Base-by-base conservation (phyloP, 441 rosid genomes). In the Lepidium campestre region DNA sequence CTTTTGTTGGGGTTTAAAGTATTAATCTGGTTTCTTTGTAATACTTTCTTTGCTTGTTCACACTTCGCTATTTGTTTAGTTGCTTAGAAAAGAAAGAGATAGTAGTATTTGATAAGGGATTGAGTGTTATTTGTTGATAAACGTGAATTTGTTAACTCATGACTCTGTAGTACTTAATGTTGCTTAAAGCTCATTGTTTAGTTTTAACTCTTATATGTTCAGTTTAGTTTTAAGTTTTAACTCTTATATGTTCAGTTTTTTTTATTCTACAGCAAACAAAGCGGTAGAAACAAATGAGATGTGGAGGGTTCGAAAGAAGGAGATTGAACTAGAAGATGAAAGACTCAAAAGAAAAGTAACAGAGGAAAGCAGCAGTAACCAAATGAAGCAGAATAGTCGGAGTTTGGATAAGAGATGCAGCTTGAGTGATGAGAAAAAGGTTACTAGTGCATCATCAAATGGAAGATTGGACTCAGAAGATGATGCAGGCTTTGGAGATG, bases 261-360 rank as follows among this genome's bases (percentile, higher is more conserved):
- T 42, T n/a, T 45, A 14, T 49, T 6, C 19, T 57, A 48, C 82
- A 93, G 98, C 96, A 44, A 93, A 90, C 79, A 84, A 79, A 81
- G 83, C 82, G 18, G 95, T 82, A 53, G 96, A 93, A 77, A 87
- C 87, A 56, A 86, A 74, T 63, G 97, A 93, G 76, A 86, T 93
- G 96, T 93, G 98, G 96, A 84, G 79, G 36, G 64, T 67, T 40
- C 86, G 93, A 46, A 81, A 81, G 65, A 86, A 88, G 79, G 96
- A 93, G 81, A 74, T 71, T 39, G 87, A 88, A 77, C 65, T 84
- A 57, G 81, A 80, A 37, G 47, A 29, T 49, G 80, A 81, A 65
- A 80, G 77, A 42, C 75, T 71, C 45, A 78, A 78, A 70, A 60
- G 71, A 49, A 80, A 81, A 77, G 71, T 85, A 46, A 79, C 71